These are phyloP conservation scores for Suaeda aralocaspica DNA, from an alignment of 148 eudicot genomes.

Conservation along the genomic window DNA sequence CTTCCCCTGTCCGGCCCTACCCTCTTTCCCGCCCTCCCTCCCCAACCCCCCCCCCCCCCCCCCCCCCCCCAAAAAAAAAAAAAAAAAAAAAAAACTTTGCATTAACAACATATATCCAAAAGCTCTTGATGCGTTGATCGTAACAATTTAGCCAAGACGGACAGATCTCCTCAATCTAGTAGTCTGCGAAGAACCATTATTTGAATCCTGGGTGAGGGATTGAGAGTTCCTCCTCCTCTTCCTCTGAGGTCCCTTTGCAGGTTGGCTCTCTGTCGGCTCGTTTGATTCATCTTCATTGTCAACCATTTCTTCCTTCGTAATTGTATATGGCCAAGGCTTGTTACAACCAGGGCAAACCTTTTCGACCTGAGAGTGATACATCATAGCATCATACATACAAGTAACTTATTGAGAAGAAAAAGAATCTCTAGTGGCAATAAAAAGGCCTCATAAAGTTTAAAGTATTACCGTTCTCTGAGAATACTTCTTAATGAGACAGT, in stretches of 20 bases:
- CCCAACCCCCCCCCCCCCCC: too few relatives aligned
- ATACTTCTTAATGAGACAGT: constrained; percentile 72
- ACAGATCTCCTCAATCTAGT: constrained; percentile 30
- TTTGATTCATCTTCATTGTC: constrained; percentile 39
- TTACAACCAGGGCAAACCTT: constrained; percentile 81
- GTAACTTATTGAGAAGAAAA: background rate
- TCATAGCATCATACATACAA: background rate
- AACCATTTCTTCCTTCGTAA: constrained; percentile 50
- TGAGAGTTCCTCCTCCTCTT: constrained; percentile 36
- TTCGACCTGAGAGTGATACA: constrained; percentile 62
- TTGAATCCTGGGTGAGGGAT: constrained; percentile 23
- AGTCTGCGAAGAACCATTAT: constrained; percentile 28
- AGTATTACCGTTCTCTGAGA: constrained; percentile 55
- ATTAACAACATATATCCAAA: background rate
- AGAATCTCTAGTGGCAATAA: background rate
- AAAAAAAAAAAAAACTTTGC: constrained; percentile 9
- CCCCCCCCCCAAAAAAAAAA: background rate
- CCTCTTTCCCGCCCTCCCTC: too few relatives aligned
- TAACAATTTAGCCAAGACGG: constrained; percentile 16
- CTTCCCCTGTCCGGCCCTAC: too few relatives aligned
- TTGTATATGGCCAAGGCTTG: constrained; percentile 49
- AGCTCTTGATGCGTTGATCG: background rate
- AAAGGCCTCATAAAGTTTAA: background rate
- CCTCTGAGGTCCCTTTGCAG: constrained; percentile 23
- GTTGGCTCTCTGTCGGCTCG: constrained; percentile 27